A percentile compares a stretch with the other conserved stretches of the same genome.
Conservation (phyloP, 1,139 yeast genomes). For the Yamadazyma siamensis region DNA sequence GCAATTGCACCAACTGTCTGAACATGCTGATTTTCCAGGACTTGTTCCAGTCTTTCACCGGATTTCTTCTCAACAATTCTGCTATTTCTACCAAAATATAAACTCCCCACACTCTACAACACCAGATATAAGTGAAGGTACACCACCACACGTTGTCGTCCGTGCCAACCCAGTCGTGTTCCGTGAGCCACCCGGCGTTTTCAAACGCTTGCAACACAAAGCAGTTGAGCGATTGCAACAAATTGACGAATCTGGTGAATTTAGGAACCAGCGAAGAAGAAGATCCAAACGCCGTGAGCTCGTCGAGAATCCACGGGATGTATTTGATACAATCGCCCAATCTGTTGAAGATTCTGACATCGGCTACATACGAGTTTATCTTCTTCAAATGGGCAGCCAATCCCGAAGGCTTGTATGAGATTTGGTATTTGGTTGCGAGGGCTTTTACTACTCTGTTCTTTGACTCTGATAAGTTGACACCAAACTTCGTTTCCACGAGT, state of each 20-base stretch:
- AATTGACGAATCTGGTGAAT: constrained; percentile 34
- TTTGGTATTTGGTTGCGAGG: constrained; percentile 4
- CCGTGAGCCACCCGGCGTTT: constrained; percentile 57
- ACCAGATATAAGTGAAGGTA: constrained; percentile 44
- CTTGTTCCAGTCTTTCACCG: constrained; percentile 33
- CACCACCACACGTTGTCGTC: constrained; percentile 42
- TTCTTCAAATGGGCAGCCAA: constrained; percentile 39
- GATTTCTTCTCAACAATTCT: constrained; percentile 42
- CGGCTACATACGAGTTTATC: constrained; percentile 47
- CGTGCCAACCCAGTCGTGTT: constrained; percentile 53
- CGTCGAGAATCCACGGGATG: constrained; percentile 48
- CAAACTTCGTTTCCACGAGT: constrained; percentile 15
- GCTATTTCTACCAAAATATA: constrained; percentile 47
- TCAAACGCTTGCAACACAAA: constrained; percentile 49
- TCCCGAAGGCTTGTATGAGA: constrained; percentile 17
- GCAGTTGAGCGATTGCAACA: constrained; percentile 42
- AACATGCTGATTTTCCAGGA: constrained; percentile 37
- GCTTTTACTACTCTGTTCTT: constrained; percentile 14
- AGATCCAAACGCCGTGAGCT: constrained; percentile 27
- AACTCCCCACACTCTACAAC: constrained; percentile 57
- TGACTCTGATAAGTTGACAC: constrained; percentile 16
- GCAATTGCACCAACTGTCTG: constrained; percentile 45
- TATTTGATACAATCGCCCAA: constrained; percentile 50
- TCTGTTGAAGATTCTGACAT: constrained; percentile 52
- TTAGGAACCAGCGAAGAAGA: constrained; percentile 25